Conservation (phyloP, 2,329 filamentous ascomycete species). For the Ambrosiella beaveri region DNA sequence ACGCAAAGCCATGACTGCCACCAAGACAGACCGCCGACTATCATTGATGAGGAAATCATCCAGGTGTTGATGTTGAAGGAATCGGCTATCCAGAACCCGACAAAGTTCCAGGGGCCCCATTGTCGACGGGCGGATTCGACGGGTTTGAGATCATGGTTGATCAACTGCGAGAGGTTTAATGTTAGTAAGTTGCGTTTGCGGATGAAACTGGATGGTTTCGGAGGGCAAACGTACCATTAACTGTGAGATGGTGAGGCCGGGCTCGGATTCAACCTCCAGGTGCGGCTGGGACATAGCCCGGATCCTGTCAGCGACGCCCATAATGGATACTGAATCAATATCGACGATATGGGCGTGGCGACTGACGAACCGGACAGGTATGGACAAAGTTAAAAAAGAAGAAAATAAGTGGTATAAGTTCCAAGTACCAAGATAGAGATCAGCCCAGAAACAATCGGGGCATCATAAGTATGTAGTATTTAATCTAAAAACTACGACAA, state of each 20-base stretch:
- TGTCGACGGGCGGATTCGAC: conserved; percentile 65
- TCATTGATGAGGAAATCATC: conserved; percentile 83
- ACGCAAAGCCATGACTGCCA: conserved; percentile 87
- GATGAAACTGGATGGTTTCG: neutral
- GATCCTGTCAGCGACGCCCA: neutral
- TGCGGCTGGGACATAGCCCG: conserved; percentile 31
- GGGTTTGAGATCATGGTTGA: conserved; percentile 64
- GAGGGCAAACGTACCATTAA: conserved; percentile 43
- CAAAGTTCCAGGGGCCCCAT: conserved; percentile 80
- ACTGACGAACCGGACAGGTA: neutral
- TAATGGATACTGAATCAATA: neutral
- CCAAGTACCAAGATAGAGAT: too few relatives aligned
- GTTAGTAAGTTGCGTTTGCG: neutral
- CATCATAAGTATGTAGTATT: too few relatives aligned
- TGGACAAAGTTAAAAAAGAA: neutral
- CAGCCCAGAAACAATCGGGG: too few relatives aligned
- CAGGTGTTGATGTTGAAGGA: conserved; percentile 83
- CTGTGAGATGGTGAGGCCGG: conserved; percentile 60
- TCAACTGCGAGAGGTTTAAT: conserved; percentile 33
- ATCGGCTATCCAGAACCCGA: conserved; percentile 74
- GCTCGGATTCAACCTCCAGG: conserved; percentile 56
- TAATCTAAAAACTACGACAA: too few relatives aligned
- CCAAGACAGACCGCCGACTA: conserved; percentile 63
- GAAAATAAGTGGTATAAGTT: too few relatives aligned
- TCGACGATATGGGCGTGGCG: neutral